Base-by-base conservation (phyloP, 768 basidiomycete species). In the Mycena galopus region DNA sequence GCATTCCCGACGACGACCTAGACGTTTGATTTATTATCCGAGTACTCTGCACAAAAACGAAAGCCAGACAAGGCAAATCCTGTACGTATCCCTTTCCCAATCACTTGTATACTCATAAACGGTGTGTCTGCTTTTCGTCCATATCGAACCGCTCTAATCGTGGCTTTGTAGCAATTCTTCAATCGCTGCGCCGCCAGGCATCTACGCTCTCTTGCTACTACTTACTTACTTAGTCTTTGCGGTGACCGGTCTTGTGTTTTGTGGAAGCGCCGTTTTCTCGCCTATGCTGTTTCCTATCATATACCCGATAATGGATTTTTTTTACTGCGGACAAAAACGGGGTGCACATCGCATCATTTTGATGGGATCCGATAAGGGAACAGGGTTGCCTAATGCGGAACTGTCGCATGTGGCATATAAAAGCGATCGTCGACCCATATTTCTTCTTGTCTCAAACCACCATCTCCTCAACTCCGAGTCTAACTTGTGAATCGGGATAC, bases 1-100 rank as follows among this genome's bases (percentile, higher is more conserved):
- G 82, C 79, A 89, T 90, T 72, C 88, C 89, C 58, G 88, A 89
- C 72, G 88, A 60, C 39, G 61, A 89, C 60, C 27, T 75, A 69
- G 74, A 75, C 56, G 71, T 69, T 33, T 72, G 64, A 75, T 51
- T 51, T 55, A 37, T 39, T 39, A 56, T 47, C 58, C 19, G 21
- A 4, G 56, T 33, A 23, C 60, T 9, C 23, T 23, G 25, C 69
- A 57, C 57, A 35, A 65, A 63, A 67, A 67, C 59, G n/a, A 67
- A 66, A 27, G 47, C 29, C 57, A 39, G 57, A 19, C 35, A 37
- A 37, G 35, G n/a, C 35, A 37, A 25, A 30, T 29, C 53, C 35
- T 69, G 53, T 63, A 51, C 60, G 50, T 72, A 73, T 56, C 32
- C 70, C 60, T 72, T 72, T 51, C 39, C 65, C 50, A 67, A 59